Base-by-base conservation (phyloP, 2,329 filamentous ascomycete genomes). In the Teratosphaeriaceae sp. region DNA sequence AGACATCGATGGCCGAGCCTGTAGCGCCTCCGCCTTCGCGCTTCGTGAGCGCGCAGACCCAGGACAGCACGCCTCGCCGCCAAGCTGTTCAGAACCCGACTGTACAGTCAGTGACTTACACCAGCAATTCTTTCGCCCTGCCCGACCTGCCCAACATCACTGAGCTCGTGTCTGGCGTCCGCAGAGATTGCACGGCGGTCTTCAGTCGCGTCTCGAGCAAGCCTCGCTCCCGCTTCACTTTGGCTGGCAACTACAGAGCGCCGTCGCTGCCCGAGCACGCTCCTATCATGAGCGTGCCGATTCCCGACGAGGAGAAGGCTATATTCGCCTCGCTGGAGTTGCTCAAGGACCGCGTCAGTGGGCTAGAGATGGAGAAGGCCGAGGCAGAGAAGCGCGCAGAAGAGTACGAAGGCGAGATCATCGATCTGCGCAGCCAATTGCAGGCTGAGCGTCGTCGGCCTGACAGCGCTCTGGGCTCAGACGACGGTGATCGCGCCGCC, bases 291-390 rank as follows among this genome's bases (percentile, higher is more conserved):
- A 68, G 71, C 11, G 65, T 80, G 9, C 70, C 75, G 0, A 69
- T 81, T 35, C 78, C 78, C 0, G 69, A 75, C 11, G 78, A 82
- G 38, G 79, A 82, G 49, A 79, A 82, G 58, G 74, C 73, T 2
- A 72, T 83, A 37, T 79, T 79, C 53, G 69, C 75, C n/a, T 77
- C 76, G 9, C 64, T 82, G 13, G 71, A 78, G 40, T 62, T 77
- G 15, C 61, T 81, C 9, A 72, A 79, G 50, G 76, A 79, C 31
- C 77, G 75, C 54, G 70, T 80, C 30, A 64, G 70, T 0, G 67
- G 74, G 38, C 65, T 82, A 36, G 77, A 82, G 53, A 62, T 66
- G 40, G 73, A 76, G 48, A 77, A 76, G 43, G 69, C 68, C 5
- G 72, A 76, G 31, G 59, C 71, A 15, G 71, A 76, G 48, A 73